phyloP scores from a whole-genome alignment of 2,329 filamentous ascomycete species.

The Pleoardoris graminearum region DNA sequence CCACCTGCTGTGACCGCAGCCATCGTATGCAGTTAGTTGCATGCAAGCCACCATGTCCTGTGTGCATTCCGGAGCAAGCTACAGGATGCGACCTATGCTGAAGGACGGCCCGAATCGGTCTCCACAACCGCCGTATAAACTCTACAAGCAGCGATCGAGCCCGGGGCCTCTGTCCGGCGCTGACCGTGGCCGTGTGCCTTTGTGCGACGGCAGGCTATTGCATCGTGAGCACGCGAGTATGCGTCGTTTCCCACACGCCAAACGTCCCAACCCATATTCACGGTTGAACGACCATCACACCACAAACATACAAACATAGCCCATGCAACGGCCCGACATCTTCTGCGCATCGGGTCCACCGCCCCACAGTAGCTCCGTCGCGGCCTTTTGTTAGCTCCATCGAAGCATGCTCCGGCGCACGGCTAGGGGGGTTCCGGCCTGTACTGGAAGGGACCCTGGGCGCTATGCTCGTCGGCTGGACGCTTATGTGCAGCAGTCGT shows the following conservation, averaged over 20 bases:
- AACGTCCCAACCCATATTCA: background rate
- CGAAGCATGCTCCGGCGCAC: background rate
- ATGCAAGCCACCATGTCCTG: background rate
- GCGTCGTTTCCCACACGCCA: too few species aligned
- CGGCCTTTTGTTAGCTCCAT: background rate
- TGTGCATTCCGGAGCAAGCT: background rate
- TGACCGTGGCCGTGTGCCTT: background rate
- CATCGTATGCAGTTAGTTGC: background rate
- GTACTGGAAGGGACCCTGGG: too few species aligned
- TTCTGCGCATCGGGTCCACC: background rate
- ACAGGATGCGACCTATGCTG: background rate
- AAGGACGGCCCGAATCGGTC: background rate
- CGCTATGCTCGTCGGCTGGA: slow-evolving; percentile 6
- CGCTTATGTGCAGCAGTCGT: background rate
- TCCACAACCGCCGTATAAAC: too few species aligned
- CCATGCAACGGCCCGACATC: slow-evolving; percentile 11
- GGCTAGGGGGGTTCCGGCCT: slow-evolving; percentile 4
- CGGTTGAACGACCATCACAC: background rate
- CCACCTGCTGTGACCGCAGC: background rate
- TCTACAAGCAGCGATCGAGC: too few species aligned
- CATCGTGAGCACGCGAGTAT: too few species aligned
- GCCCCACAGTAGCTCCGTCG: background rate
- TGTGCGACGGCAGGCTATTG: too few species aligned
- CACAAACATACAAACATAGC: background rate
- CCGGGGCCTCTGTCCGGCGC: background rate